A percentile compares a stretch with the other conserved stretches of the same genome.
phyloP scores from a whole-genome alignment of 106 monocot species.

The Allium fistulosum region DNA sequence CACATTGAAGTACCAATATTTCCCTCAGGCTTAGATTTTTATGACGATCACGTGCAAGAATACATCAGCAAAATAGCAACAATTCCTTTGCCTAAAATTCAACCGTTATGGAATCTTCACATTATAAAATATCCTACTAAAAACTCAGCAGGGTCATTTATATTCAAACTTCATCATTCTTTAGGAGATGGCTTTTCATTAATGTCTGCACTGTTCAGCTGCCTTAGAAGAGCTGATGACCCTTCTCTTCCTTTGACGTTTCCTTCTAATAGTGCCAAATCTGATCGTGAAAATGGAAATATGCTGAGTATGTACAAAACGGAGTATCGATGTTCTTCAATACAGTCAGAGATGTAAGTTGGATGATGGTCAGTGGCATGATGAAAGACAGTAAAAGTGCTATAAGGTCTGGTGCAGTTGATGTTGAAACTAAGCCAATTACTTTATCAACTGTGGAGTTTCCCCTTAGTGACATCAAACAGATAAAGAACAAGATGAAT shows the following conservation, averaged over 20 bases:
- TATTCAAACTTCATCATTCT: conserved; percentile 74
- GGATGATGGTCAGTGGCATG: no score
- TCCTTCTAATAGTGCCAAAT: conserved; percentile 10
- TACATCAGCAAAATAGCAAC: conserved; percentile 38
- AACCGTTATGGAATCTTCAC: conserved; percentile 60
- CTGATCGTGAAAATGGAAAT: neutral
- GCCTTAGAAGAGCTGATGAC: conserved; percentile 42
- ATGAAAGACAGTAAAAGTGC: no score
- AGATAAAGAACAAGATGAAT: no score
- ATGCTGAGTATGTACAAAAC: neutral
- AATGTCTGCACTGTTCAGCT: conserved; percentile 60
- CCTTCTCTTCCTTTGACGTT: conserved; percentile 63
- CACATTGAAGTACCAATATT: conserved; percentile 49
- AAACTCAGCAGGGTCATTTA: conserved; percentile 22
- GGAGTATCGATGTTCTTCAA: conserved; percentile 17
- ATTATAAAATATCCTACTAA: conserved; percentile 60
- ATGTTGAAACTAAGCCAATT: no score
- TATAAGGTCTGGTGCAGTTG: no score
- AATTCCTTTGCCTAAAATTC: conserved; percentile 13
- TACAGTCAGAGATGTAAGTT: conserved; percentile 16
- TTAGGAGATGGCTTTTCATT: conserved; percentile 75
- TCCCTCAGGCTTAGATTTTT: conserved; percentile 26
- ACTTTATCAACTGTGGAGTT: no score
- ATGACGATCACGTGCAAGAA: conserved; percentile 39
- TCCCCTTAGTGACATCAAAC: no score